Percentiles rank a stretch among this genome's conserved stretches.
These are phyloP conservation scores for Russula dissimulans DNA, from an alignment of 768 basidiomycete species.

Conservation along the genomic window DNA sequence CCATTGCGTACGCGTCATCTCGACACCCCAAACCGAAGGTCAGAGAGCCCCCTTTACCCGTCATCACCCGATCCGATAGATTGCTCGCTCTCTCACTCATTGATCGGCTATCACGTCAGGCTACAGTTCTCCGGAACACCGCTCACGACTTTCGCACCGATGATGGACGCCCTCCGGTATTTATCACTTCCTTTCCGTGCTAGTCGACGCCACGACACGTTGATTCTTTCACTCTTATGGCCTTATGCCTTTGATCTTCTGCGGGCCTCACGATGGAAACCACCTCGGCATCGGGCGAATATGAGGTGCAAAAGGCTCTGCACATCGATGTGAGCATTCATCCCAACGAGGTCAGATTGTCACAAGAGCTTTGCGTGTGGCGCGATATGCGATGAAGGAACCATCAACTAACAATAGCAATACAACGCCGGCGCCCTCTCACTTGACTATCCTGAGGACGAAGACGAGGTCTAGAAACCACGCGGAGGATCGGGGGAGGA, in stretches of 20 bases:
- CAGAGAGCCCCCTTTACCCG: not conserved
- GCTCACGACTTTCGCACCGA: slow-evolving; percentile 12
- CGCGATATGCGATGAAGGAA: too few relatives aligned
- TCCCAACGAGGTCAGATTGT: too few relatives aligned
- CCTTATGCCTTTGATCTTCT: too few relatives aligned
- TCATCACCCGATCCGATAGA: not conserved
- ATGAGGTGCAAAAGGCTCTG: not conserved
- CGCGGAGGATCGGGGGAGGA: not conserved
- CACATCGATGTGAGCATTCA: not conserved
- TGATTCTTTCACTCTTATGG: too few relatives aligned
- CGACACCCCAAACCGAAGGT: slow-evolving; percentile 50
- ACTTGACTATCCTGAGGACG: not conserved
- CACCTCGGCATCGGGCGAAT: not conserved
- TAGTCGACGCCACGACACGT: not conserved
- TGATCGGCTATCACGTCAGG: slow-evolving; percentile 22
- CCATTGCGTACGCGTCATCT: slow-evolving; percentile 59
- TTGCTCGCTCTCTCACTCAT: not conserved
- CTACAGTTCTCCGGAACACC: slow-evolving; percentile 28
- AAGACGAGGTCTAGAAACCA: too few relatives aligned
- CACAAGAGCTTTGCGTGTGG: too few relatives aligned
- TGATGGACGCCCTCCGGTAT: slow-evolving; percentile 33
- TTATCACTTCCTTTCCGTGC: slow-evolving; percentile 45
- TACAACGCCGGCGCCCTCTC: not conserved
- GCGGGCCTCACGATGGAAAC: not conserved
- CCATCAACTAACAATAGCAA: not conserved